Percentiles rank a stretch among this genome's conserved stretches.
Conservation (phyloP, 495 filamentous ascomycete species). For the Saxophila tyrrhenica region DNA sequence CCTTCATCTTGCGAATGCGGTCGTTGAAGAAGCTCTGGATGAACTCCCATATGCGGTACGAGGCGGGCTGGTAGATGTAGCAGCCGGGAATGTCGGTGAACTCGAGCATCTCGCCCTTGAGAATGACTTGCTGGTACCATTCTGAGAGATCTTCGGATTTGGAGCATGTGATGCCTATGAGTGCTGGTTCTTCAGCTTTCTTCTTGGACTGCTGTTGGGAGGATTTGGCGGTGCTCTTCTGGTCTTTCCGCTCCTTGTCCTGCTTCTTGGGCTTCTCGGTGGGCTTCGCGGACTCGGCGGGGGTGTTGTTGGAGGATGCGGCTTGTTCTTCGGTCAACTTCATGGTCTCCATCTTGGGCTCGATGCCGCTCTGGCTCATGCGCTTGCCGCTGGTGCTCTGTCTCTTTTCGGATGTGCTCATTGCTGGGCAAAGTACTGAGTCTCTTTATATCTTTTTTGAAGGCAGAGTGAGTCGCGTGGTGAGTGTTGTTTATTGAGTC, state of each 20-base stretch:
- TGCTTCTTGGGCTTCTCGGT: constrained; percentile 18
- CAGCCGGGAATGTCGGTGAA: constrained; percentile 92
- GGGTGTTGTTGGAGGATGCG: background rate
- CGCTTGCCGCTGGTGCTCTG: background rate
- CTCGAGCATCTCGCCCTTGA: constrained; percentile 89
- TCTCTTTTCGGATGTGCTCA: background rate
- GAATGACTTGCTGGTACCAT: constrained; percentile 94
- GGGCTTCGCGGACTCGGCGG: constrained; percentile 3
- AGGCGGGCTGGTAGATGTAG: constrained; percentile 73
- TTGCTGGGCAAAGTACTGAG: too few relatives aligned
- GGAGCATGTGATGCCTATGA: constrained; percentile 75
- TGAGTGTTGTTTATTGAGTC: too few relatives aligned
- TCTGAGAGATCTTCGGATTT: constrained; percentile 81
- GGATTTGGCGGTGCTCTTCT: constrained; percentile 14
- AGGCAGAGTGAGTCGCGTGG: background rate
- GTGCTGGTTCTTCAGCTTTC: constrained; percentile 47
- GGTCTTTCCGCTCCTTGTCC: constrained; percentile 20
- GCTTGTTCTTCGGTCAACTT: constrained; percentile 6
- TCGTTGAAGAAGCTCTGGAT: constrained; percentile 84
- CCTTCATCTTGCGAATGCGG: constrained; percentile 75
- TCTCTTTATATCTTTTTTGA: too few relatives aligned
- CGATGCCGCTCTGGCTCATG: constrained; percentile 3
- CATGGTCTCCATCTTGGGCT: constrained; percentile 7
- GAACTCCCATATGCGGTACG: constrained; percentile 84
- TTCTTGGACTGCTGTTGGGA: constrained; percentile 25